Evolutionary conservation across 371 early-diverging fungal genomes (phyloP), one percentile per base, ranked within the genome.

Genomic region (Mucor plumbeus): DNA sequence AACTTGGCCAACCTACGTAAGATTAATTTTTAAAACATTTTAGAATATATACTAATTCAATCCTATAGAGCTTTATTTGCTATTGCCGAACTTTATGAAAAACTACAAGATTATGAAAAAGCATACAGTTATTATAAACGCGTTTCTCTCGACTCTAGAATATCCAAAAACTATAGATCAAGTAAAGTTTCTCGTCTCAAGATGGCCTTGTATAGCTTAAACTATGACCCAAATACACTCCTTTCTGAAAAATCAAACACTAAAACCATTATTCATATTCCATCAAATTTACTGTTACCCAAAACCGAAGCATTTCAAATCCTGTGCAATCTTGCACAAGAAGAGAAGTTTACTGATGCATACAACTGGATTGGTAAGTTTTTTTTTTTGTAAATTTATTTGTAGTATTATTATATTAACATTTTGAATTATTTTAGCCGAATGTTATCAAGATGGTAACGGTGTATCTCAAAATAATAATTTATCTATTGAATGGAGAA

Each of bases 41-140:
- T 36, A 17, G 34, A 48, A 44, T 43, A n/a, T 0, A n/a, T n/a
- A 39, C 15, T 43, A 17, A 21, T 40, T 13, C 17, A 1, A 54
- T 56, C 1, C 19, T 44, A 10, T 58, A 82, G 82, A 48, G 83
- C 83, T 56, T 65, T 79, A 7, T 80, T 79, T 78, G 81, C 81
- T 26, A 72, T 74, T 39, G 83, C 79, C 7, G 77, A 83, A 63
- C 58, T 79, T 10, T 77, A 74, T 57, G 80, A 83, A 60, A 64
- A 68, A 47, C 50, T 77, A 50, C 65, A 70, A 26, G 64, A 71
- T 4, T 77, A 72, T 67, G 74, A 78, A 55, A 71, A 80, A 35
- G 80, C 83, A 3, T 80, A 75, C 50, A 33, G 13, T 8, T 72
- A 79, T 34, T 83, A 80, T 56, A 35, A 65, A 33, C 69, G 67